These are phyloP conservation scores for Typha latifolia DNA, from an alignment of 176 grass and related monocot genomes.

Conservation along the genomic window DNA sequence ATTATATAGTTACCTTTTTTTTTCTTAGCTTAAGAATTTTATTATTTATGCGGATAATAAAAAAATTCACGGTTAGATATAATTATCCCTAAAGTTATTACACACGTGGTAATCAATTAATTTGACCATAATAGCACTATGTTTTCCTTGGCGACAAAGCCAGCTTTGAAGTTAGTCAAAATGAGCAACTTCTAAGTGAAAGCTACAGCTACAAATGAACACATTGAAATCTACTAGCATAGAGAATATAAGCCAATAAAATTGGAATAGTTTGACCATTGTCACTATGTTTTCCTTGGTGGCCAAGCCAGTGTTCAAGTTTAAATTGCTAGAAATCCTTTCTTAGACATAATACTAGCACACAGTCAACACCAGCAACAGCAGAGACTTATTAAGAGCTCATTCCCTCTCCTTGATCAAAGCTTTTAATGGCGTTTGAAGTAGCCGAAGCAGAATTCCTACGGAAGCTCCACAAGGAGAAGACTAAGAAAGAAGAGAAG, in stretches of 20 bases:
- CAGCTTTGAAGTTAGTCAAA: not conserved
- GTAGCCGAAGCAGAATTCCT: conserved; percentile 20
- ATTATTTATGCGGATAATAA: no score
- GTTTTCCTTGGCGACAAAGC: not conserved
- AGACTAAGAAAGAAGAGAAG: conserved; percentile 7
- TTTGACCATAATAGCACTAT: not conserved
- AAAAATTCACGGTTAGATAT: no score
- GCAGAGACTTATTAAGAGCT: not conserved
- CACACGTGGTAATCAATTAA: not conserved
- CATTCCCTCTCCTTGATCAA: not conserved
- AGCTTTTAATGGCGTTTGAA: conserved; percentile 14
- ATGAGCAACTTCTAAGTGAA: not conserved
- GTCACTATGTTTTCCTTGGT: no score
- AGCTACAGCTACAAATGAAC: not conserved
- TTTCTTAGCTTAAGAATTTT: no score
- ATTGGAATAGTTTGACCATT: no score
- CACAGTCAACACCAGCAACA: no score
- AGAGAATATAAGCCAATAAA: no score
- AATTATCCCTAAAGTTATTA: not conserved
- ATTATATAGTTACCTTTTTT: no score
- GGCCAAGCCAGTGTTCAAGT: no score
- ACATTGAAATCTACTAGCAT: no score
- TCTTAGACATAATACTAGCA: not conserved
- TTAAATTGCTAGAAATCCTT: not conserved
- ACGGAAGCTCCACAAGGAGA: conserved; percentile 9